These are phyloP conservation scores for Niebla homalea DNA, from an alignment of 495 filamentous ascomycete genomes.

Conservation along the genomic window DNA sequence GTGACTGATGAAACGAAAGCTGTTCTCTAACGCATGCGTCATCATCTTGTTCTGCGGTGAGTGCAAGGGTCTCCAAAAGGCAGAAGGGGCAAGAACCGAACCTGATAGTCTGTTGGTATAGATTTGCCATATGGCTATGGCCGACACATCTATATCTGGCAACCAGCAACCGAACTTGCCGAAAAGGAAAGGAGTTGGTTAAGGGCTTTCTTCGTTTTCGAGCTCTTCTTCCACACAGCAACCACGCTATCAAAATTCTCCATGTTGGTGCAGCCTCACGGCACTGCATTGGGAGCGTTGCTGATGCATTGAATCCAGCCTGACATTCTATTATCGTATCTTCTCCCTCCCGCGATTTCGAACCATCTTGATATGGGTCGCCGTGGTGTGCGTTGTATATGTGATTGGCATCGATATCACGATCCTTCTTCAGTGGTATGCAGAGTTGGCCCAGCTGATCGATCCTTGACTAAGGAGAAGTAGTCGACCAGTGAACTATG, in stretches of 20 bases:
- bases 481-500: constrained; percentile 4
- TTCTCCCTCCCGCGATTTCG: constrained; percentile 2
- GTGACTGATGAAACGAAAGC: background rate
- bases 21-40: background rate
- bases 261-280: background rate
- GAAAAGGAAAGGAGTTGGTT: background rate
- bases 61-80: background rate
- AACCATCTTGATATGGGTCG: background rate
- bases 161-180: background rate
- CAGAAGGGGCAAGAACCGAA: too few species aligned
- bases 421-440: constrained; percentile 7
- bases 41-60: background rate
- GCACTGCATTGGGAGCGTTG: background rate
- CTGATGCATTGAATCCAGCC: background rate
- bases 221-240: constrained; percentile 4
- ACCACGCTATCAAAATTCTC: constrained; percentile 4
- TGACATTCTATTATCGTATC: constrained; percentile 10
- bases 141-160: constrained; percentile 7
- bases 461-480: background rate
- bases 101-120: background rate
- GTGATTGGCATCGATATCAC: background rate
- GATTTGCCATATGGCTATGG: constrained; percentile 6
- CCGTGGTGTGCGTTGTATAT: background rate
- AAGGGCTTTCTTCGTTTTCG: constrained; percentile 2
- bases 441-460: background rate